Conservation (phyloP, 495 filamentous ascomycete genomes). For the Mytilinidion resinicola region DNA sequence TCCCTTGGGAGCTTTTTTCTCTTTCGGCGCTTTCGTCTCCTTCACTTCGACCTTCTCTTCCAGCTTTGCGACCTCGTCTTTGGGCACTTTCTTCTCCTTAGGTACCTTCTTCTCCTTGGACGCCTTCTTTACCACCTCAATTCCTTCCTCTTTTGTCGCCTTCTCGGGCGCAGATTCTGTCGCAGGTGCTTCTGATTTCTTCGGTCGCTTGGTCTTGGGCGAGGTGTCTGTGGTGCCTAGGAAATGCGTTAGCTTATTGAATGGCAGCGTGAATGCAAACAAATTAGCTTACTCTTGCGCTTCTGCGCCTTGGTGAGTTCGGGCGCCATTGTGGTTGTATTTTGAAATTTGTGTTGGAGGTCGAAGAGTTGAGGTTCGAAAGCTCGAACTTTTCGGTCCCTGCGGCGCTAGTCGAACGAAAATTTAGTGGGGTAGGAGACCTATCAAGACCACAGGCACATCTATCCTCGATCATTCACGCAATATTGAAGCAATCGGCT, state of each 20-base stretch:
- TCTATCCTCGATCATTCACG: too few relatives aligned
- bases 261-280: too few relatives aligned
- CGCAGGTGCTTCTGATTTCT: slow-evolving; percentile 11
- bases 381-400: too few relatives aligned
- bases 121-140: slow-evolving; percentile 27
- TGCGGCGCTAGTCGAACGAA: too few relatives aligned
- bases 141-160: slow-evolving; percentile 15
- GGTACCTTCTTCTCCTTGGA: slow-evolving; percentile 53
- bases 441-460: too few relatives aligned
- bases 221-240: slow-evolving; percentile 20
- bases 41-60: slow-evolving; percentile 9
- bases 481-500: too few relatives aligned
- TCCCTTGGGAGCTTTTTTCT: slow-evolving; percentile 4
- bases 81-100: slow-evolving; percentile 29
- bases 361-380: too few relatives aligned
- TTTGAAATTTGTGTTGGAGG: background rate
- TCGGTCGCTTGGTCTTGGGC: slow-evolving; percentile 27
- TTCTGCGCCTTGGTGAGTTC: slow-evolving; percentile 60
- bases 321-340: slow-evolving; percentile 53
- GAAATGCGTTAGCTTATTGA: background rate
- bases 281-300: slow-evolving; percentile 56
- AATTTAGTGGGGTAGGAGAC: too few relatives aligned
- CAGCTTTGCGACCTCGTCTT: slow-evolving; percentile 33
- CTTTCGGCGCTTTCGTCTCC: slow-evolving; percentile 14
- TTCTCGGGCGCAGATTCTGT: background rate